These are phyloP conservation scores for Plenodomus tracheiphilus DNA, from an alignment of 2,329 filamentous ascomycete species.

Conservation along the genomic window DNA sequence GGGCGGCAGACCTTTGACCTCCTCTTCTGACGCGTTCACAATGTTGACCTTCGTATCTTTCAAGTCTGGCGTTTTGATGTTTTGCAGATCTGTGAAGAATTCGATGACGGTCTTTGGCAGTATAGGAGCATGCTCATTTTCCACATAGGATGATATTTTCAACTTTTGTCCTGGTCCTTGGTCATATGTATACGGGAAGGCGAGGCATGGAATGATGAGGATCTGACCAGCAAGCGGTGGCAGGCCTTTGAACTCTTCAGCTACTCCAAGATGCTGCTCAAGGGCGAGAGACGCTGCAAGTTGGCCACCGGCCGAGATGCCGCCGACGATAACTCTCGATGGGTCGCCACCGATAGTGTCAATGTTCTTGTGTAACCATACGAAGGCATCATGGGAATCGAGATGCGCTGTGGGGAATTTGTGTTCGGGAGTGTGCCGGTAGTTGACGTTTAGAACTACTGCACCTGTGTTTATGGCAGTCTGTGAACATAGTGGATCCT, in stretches of 20 bases:
- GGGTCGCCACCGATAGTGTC: slow-evolving; percentile 46
- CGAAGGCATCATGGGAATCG: slow-evolving; percentile 59
- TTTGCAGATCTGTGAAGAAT: slow-evolving; percentile 34
- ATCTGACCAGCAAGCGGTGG: slow-evolving; percentile 53
- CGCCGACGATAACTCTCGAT: slow-evolving; percentile 53
- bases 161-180: slow-evolving; percentile 43
- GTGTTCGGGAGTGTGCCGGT: slow-evolving; percentile 61
- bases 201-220: slow-evolving; percentile 46
- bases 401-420: slow-evolving; percentile 57
- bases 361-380: slow-evolving; percentile 57
- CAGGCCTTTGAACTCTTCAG: slow-evolving; percentile 28
- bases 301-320: slow-evolving; percentile 56
- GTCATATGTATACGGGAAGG: slow-evolving; percentile 41
- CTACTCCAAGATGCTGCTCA: slow-evolving; percentile 51
- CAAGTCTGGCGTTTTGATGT: slow-evolving; percentile 23
- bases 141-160: slow-evolving; percentile 49
- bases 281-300: slow-evolving; percentile 51
- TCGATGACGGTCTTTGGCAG: slow-evolving; percentile 44
- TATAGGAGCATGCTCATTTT: slow-evolving; percentile 54
- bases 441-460: slow-evolving; percentile 60
- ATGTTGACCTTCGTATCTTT: slow-evolving; percentile 39
- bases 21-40: slow-evolving; percentile 36
- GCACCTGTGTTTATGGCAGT: slow-evolving; percentile 50
- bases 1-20: slow-evolving; percentile 51
- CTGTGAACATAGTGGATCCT: slow-evolving; percentile 57